Base-by-base conservation (phyloP, 305 asterid genomes). In the Fraxinus floribunda region DNA sequence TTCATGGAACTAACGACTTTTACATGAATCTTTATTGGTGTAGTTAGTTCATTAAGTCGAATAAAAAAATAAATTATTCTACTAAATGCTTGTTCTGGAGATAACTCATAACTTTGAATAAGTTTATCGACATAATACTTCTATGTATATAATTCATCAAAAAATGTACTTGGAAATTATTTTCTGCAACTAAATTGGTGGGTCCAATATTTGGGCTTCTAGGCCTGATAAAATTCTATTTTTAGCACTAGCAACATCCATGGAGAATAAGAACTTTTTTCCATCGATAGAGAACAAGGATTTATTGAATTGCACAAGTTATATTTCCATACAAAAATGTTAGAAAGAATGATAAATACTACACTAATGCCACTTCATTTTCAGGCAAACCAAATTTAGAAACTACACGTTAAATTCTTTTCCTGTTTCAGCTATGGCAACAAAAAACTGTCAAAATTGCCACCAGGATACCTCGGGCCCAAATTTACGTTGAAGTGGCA, bases 291-390 rank as follows among this genome's bases (percentile, higher is more conserved):
- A 8, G 7, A 70, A 30, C 46, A 71, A 71, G 26, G 44, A 32
- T 32, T 71, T 71, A 2, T 34, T 71, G 76, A 26, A 66, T 57
- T 57, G 66, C 66, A 26, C 81, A 79, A 75, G 78, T 84, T 82
- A 84, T 77, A 71, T 52, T 85, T 76, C 78, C 44, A 88, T 79
- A 72, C 22, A 30, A 78, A 78, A 87, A 82, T n/a, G 84, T 77
- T 52, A 60, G 38, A 85, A 83, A 81, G 35, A 83, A 73, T 80
- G 76, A n/a, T 81, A 34, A 68, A 16, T 64, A 10, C 88, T 82
- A 85, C 78, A 46, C 81, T 82, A 86, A 70, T 62, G 82, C 89
- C 85, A 80, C 46, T 82, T n/a, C 78, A 34, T 41, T 52, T 79
- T 20, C 79, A 57, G 83, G 81, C 81, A 85, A 73, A 62, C 83